Percentiles rank a stretch among this genome's conserved stretches.
phyloP scores from a whole-genome alignment of 1,284 basidiomycete species.

The Cryptococcus hybrid region DNA sequence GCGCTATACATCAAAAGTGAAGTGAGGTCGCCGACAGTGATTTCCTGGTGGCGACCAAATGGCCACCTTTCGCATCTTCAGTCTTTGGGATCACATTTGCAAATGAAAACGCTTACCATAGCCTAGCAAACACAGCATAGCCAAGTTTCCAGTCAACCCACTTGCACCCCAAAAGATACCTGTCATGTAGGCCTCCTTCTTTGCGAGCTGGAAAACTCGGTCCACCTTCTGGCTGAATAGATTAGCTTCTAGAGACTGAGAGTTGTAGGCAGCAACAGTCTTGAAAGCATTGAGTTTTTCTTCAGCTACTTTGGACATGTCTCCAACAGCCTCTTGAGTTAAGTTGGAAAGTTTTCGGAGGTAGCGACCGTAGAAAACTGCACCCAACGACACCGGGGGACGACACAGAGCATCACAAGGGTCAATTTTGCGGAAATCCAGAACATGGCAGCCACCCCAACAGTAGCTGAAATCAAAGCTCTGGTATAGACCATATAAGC shows the following conservation, averaged over 20 bases:
- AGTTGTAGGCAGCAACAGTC: constrained; percentile 89
- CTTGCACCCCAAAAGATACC: constrained; percentile 92
- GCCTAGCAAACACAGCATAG: constrained; percentile 81
- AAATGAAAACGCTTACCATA: constrained; percentile 62
- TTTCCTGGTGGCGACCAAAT: constrained; percentile 82
- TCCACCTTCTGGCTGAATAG: constrained; percentile 59
- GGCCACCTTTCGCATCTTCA: constrained; percentile 62
- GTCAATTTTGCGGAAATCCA: constrained; percentile 90
- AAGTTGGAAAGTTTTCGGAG: constrained; percentile 85
- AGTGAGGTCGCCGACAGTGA: constrained; percentile 87
- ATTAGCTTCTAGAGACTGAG: constrained; percentile 64
- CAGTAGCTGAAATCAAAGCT: constrained; percentile 81
- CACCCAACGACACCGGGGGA: constrained; percentile 92
- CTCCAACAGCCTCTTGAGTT: constrained; percentile 91
- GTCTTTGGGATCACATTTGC: too few species aligned
- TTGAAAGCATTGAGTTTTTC: constrained; percentile 91
- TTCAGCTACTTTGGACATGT: constrained; percentile 89
- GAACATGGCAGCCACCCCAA: constrained; percentile 95
- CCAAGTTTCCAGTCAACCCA: constrained; percentile 93
- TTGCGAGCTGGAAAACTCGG: constrained; percentile 70
- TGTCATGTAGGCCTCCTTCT: constrained; percentile 84
- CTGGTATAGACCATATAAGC: constrained; percentile 20
- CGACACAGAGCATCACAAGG: constrained; percentile 86
- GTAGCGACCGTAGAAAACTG: constrained; percentile 94
- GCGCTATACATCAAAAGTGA: constrained; percentile 91